phyloP scores from a whole-genome alignment of 192 early-diverging fungal genomes.

The Mortierella claussenii region DNA sequence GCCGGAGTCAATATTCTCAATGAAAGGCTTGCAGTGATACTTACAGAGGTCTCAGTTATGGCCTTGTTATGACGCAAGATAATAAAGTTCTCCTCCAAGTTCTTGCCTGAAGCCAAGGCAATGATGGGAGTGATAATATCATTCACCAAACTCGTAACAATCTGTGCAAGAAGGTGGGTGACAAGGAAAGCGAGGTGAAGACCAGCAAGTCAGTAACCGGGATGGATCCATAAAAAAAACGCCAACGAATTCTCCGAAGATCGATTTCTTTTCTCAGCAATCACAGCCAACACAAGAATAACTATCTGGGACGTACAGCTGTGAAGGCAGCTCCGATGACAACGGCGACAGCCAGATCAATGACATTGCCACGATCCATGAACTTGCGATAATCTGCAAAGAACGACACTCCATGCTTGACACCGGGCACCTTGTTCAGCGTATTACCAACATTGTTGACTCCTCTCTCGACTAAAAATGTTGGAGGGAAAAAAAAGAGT shows the following conservation, averaged over 20 bases:
- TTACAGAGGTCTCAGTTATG: slow-evolving; percentile 9
- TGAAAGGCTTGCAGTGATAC: too few relatives aligned
- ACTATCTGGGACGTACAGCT: slow-evolving; percentile 41
- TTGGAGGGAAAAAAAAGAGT: neutral
- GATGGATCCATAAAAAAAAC: neutral
- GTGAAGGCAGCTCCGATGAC: slow-evolving; percentile 66
- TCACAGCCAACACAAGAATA: too few relatives aligned
- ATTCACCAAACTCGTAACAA: slow-evolving; percentile 55
- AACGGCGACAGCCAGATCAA: slow-evolving; percentile 75
- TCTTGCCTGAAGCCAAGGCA: slow-evolving; percentile 64
- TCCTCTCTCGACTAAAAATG: slow-evolving; percentile 39
- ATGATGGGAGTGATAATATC: slow-evolving; percentile 73
- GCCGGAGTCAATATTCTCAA: too few relatives aligned
- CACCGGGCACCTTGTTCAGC: slow-evolving; percentile 43
- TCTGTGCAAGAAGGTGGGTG: slow-evolving; percentile 14
- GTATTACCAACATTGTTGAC: slow-evolving; percentile 34
- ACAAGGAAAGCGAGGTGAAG: too few relatives aligned
- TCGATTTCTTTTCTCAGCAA: too few relatives aligned
- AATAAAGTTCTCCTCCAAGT: slow-evolving; percentile 55
- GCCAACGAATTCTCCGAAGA: slow-evolving; percentile 13
- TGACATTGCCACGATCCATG: slow-evolving; percentile 65
- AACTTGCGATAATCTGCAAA: slow-evolving; percentile 67
- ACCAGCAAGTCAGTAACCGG: neutral
- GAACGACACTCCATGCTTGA: slow-evolving; percentile 60
- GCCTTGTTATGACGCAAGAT: slow-evolving; percentile 42